A percentile compares a stretch with the other conserved stretches of the same genome.
Conservation (phyloP, 768 basidiomycete genomes). For the Paxillus involutus region DNA sequence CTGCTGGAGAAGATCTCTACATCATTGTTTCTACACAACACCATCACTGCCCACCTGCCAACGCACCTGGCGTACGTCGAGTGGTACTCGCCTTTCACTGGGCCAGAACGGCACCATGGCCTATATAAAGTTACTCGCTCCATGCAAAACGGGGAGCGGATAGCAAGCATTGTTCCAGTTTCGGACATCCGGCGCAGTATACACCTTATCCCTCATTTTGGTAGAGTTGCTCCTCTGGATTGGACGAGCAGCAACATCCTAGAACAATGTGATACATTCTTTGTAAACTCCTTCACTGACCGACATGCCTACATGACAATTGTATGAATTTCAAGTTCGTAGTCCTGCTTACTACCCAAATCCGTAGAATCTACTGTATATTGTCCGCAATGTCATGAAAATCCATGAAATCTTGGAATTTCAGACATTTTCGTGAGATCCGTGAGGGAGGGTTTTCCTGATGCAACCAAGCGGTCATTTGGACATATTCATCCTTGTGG, state of each 20-base stretch:
- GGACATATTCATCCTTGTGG: too few relatives aligned
- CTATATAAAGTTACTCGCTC: slow-evolving; percentile 28
- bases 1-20: slow-evolving; percentile 1
- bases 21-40: slow-evolving; percentile 11
- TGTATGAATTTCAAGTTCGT: too few relatives aligned
- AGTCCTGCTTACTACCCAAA: too few relatives aligned
- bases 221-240: slow-evolving; percentile 21
- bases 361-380: too few relatives aligned
- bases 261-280: slow-evolving; percentile 29
- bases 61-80: slow-evolving; percentile 9
- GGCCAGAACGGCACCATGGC: slow-evolving; percentile 16
- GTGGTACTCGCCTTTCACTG: slow-evolving; percentile 23
- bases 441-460: too few relatives aligned
- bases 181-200: too few relatives aligned
- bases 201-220: slow-evolving; percentile 32
- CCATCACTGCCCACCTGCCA: slow-evolving; percentile 14
- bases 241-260: slow-evolving; percentile 36
- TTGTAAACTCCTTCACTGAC: slow-evolving; percentile 31
- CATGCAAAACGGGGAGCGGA: too few relatives aligned
- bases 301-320: slow-evolving; percentile 24
- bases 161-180: too few relatives aligned
- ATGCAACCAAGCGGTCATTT: too few relatives aligned
- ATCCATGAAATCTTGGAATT: too few relatives aligned
- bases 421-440: too few relatives aligned
- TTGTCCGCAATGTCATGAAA: too few relatives aligned